phyloP scores from a whole-genome alignment of 2,329 filamentous ascomycete genomes.

The Westerdykella ornata region DNA sequence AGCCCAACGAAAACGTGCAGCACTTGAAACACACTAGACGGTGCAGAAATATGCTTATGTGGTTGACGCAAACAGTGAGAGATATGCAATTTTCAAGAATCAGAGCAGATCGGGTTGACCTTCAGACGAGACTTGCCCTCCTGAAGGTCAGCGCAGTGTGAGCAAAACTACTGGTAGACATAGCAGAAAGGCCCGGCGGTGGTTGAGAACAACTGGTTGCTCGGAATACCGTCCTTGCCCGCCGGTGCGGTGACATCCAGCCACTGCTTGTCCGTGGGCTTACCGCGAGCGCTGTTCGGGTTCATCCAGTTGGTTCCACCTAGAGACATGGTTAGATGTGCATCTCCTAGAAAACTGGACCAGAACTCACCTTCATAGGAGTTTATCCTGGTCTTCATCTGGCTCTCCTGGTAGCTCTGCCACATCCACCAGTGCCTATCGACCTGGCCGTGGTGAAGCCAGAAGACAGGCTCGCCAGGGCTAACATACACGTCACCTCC shows the following conservation, averaged over 20 bases:
- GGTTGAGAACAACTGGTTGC: conserved; percentile 25
- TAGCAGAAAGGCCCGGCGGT: conserved; percentile 31
- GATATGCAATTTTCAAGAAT: too few species aligned
- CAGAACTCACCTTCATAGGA: conserved; percentile 32
- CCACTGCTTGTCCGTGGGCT: conserved; percentile 25
- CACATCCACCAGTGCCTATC: conserved; percentile 48
- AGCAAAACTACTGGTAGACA: conserved; percentile 20
- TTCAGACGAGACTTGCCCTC: too few species aligned
- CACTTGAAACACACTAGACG: too few species aligned
- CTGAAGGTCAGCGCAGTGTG: background rate
- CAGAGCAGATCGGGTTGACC: too few species aligned
- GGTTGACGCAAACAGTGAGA: too few species aligned
- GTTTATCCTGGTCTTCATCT: conserved; percentile 20
- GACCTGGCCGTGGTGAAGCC: conserved; percentile 44
- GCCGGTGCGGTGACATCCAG: conserved; percentile 19
- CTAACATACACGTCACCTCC: conserved; percentile 44
- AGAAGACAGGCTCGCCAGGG: conserved; percentile 45
- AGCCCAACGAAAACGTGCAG: too few species aligned
- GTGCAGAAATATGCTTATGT: too few species aligned
- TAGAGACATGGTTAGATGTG: conserved; percentile 14
- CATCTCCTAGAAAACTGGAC: background rate
- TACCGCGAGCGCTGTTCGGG: conserved; percentile 38
- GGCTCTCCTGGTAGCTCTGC: conserved; percentile 37
- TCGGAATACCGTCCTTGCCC: conserved; percentile 17
- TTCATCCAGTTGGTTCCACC: conserved; percentile 40